phyloP scores from a whole-genome alignment of 805 yeast genomes.

The Candida broadrunensis region DNA sequence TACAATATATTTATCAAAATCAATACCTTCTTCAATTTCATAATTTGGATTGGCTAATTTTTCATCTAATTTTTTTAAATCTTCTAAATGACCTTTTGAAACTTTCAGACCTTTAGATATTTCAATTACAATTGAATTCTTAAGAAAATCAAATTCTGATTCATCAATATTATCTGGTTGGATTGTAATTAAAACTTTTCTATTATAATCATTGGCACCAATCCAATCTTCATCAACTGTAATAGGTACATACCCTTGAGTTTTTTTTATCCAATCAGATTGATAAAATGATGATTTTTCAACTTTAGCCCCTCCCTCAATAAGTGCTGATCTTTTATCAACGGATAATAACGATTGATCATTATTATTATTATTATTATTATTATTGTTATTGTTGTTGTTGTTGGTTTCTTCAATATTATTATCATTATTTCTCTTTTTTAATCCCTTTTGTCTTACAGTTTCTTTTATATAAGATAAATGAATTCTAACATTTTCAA shows the following conservation, averaged over 20 bases:
- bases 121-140: constrained; percentile 40
- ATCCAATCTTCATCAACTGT: constrained; percentile 66
- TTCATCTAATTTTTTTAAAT: constrained; percentile 38
- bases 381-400: constrained; percentile 39
- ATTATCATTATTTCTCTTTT: constrained; percentile 31
- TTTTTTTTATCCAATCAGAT: constrained; percentile 66
- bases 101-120: constrained; percentile 54
- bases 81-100: constrained; percentile 43
- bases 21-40: constrained; percentile 46
- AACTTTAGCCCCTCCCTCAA: constrained; percentile 37
- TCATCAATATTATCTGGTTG: constrained; percentile 69
- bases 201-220: constrained; percentile 42
- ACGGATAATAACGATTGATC: not conserved
- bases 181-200: constrained; percentile 60
- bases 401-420: constrained; percentile 1
- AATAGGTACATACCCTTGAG: constrained; percentile 63
- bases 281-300: constrained; percentile 50
- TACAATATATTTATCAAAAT: constrained; percentile 57
- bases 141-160: constrained; percentile 59
- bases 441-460: constrained; percentile 53
- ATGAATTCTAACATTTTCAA: constrained; percentile 63
- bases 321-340: constrained; percentile 27
- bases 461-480: constrained; percentile 62
- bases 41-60: constrained; percentile 18
- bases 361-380: constrained; percentile 9